Evolutionary conservation across 2,329 filamentous ascomycete species (phyloP), one percentile per base, ranked within the genome.

Genomic region (Metarhizium sp.): DNA sequence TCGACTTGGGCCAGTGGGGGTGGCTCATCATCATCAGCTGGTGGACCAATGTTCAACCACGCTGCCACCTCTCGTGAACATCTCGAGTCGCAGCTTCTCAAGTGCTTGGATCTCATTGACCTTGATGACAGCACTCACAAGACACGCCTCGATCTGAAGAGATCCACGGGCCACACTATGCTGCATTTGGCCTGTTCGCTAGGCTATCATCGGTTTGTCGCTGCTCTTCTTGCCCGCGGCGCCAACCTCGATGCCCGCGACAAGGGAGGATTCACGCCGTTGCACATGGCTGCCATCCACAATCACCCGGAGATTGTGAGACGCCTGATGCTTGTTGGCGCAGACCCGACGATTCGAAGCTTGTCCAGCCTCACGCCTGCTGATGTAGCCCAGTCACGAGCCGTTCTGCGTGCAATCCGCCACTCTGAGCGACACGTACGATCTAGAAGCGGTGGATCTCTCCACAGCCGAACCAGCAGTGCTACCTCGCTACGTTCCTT

Each of bases 231-330:
- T 20, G 87, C 85, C 10, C 81, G 88, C 59, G 88, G 89, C n/a
- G 89, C 88, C 20, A 86, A 87, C 64, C 83, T 86, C 1, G 85
- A 92, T 63, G 75, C 84, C 42, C 80, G 84, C 55, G 90, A 95
- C 66, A 86, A 84, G 59, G 86, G 87, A 51, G 90, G 90, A 25
- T 92, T 90, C 69, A 90, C 88, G 4, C 84, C 90, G 14, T 79
- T 95, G 73, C 89, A 95, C 68, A 81, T 92, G 66, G 90, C 90
- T 20, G 85, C 87, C 30, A 79, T 95, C 64, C 86, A 88, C 68
- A 82, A 86, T 59, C 85, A 91, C 64, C 74, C 82, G 11, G 85
- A 90, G 65, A 90, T 94, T 61, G 85, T 92, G 14, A 80, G 86
- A 57, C 82, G 87, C 14, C 78, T 95, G 56, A 84, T 92, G 61